Evolutionary conservation across 2,329 filamentous ascomycete genomes (phyloP).

Genomic region (Seiridium unicorne): DNA sequence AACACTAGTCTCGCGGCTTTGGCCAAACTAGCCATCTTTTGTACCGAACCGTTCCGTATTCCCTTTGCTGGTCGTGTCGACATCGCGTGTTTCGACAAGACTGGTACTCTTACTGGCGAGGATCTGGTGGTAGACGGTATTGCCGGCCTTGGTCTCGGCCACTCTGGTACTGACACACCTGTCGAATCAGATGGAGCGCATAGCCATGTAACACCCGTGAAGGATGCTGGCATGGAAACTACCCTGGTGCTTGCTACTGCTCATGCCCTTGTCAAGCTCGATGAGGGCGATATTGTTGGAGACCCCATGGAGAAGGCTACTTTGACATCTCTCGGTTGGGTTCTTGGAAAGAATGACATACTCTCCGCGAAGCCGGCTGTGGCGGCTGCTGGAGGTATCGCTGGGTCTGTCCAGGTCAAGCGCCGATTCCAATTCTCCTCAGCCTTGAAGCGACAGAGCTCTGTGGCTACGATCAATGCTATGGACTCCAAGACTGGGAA

Average conservation of each 20-base stretch:
- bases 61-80: conserved; percentile 95
- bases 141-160: conserved; percentile 77
- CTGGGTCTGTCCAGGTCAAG: conserved; percentile 87
- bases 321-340: conserved; percentile 84
- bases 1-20: conserved; percentile 95
- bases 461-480: conserved; percentile 78
- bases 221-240: conserved; percentile 72
- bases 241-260: conserved; percentile 92
- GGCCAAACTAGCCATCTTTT: conserved; percentile 96
- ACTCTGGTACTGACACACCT: conserved; percentile 61
- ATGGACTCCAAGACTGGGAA: conserved; percentile 70
- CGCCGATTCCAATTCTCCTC: conserved; percentile 98
- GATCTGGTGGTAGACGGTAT: conserved; percentile 97
- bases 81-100: conserved; percentile 98
- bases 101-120: conserved; percentile 92
- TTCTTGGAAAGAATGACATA: conserved; percentile 83
- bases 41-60: conserved; percentile 97
- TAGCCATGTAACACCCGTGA: conserved; percentile 71
- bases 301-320: conserved; percentile 99
- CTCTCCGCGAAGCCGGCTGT: conserved; percentile 65
- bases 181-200: conserved; percentile 79
- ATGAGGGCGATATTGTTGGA: conserved; percentile 95
- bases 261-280: conserved; percentile 91
- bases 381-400: conserved; percentile 45
- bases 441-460: conserved; percentile 91